Percentiles rank a stretch among this genome's conserved stretches.
Evolutionary conservation across 768 basidiomycete genomes (phyloP).

Genomic region (Austroboletus eburneus): DNA sequence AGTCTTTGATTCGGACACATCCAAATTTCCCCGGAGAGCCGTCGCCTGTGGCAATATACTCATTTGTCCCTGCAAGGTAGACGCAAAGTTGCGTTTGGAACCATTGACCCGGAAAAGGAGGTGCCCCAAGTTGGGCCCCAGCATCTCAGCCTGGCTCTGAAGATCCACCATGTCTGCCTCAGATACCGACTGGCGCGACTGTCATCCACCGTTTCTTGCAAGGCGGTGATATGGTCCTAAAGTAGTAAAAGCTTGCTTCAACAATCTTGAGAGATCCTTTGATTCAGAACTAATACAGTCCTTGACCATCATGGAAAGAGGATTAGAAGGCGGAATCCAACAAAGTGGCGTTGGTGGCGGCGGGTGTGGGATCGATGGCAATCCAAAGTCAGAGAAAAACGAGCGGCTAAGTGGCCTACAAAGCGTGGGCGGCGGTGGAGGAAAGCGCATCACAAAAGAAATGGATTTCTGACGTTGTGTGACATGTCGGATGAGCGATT

Average conservation of each 20-base stretch:
- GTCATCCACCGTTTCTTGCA: conserved; percentile 19
- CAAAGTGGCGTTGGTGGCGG: conserved; percentile 4
- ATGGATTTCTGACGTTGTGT: too few relatives aligned
- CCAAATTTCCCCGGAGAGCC: conserved; percentile 19
- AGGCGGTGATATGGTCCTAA: conserved; percentile 22
- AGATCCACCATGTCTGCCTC: conserved; percentile 32
- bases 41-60: conserved; percentile 13
- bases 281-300: conserved; percentile 23
- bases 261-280: conserved; percentile 18
- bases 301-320: conserved; percentile 12
- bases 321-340: conserved; percentile 11
- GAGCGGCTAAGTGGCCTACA: too few relatives aligned
- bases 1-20: conserved; percentile 9
- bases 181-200: conserved; percentile 20
- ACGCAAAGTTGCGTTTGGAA: conserved; percentile 29
- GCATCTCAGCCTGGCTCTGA: conserved; percentile 35
- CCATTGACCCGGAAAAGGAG: conserved; percentile 25
- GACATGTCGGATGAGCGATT: too few relatives aligned
- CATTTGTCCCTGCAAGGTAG: conserved; percentile 25
- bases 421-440: too few relatives aligned
- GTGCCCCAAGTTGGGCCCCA: conserved; percentile 34
- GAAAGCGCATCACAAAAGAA: too few relatives aligned
- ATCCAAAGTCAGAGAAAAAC: too few relatives aligned
- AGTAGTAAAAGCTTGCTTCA: conserved; percentile 17
- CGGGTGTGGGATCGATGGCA: conserved; percentile 10